phyloP scores from a whole-genome alignment of 768 basidiomycete genomes.

The Dentipellis fragilis region DNA sequence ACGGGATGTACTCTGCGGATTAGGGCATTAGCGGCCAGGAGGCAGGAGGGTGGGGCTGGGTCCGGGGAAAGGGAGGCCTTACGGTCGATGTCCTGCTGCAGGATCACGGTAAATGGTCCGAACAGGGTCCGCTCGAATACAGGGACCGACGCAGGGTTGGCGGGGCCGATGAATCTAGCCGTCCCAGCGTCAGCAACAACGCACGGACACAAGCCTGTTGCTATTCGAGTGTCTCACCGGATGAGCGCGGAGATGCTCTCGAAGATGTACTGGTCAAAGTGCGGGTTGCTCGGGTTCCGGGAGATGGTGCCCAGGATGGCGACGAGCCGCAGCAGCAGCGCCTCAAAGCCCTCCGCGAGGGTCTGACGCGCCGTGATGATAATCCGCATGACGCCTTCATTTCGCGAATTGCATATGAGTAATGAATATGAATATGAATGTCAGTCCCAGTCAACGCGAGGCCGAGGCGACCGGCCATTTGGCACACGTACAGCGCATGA shows the following conservation, averaged over 20 bases:
- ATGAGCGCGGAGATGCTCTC: constrained; percentile 93
- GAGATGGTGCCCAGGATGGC: constrained; percentile 79
- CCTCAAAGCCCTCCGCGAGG: constrained; percentile 57
- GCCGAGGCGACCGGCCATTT: background rate
- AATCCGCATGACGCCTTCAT: constrained; percentile 84
- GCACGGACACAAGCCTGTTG: background rate
- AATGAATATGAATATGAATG: background rate
- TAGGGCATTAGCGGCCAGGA: background rate
- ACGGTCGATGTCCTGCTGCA: constrained; percentile 93
- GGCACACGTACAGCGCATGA: constrained; percentile 84
- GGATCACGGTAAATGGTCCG: constrained; percentile 76
- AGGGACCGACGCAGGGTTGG: constrained; percentile 52
- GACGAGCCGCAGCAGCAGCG: constrained; percentile 64
- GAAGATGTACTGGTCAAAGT: constrained; percentile 96
- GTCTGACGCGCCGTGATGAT: constrained; percentile 81
- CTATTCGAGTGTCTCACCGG: constrained; percentile 39
- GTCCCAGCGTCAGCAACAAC: background rate
- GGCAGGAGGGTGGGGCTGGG: background rate
- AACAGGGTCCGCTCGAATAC: constrained; percentile 79
- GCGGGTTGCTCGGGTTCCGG: constrained; percentile 95
- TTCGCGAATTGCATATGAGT: background rate
- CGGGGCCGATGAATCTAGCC: constrained; percentile 69
- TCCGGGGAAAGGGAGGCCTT: constrained; percentile 16
- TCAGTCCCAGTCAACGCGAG: background rate
- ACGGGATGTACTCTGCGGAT: constrained; percentile 83